Percentiles rank a stretch among this genome's conserved stretches.
phyloP scores from a whole-genome alignment of 768 basidiomycete species.

The Porphyrellus cyaneotinctus region DNA sequence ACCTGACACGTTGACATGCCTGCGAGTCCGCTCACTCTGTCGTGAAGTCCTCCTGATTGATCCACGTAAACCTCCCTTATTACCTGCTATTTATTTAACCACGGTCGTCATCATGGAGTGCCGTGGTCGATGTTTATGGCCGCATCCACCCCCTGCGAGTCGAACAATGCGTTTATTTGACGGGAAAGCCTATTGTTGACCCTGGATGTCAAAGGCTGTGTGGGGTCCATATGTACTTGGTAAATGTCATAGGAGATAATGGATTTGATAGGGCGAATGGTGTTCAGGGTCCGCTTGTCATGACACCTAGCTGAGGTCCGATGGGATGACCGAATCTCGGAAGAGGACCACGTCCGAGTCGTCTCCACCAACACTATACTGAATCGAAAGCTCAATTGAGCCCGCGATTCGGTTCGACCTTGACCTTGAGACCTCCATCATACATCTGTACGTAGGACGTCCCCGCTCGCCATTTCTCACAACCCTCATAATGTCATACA shows the following conservation, averaged over 20 bases:
- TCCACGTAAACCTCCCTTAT: slow-evolving; percentile 1
- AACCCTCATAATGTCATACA: slow-evolving; percentile 1
- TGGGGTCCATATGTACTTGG: neutral
- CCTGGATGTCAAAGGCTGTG: slow-evolving; percentile 4
- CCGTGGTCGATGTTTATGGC: neutral
- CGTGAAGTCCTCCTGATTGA: slow-evolving; percentile 1
- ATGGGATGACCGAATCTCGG: neutral
- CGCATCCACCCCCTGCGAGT: neutral
- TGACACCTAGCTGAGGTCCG: slow-evolving; percentile 7
- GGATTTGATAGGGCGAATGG: slow-evolving; percentile 1
- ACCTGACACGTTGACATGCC: slow-evolving; percentile 1
- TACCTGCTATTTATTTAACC: slow-evolving; percentile 7
- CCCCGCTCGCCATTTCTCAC: slow-evolving; percentile 7
- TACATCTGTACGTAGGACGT: slow-evolving; percentile 12
- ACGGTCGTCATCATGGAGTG: neutral
- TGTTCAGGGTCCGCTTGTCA: slow-evolving; percentile 22
- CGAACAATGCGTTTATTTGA: neutral
- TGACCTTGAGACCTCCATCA: slow-evolving; percentile 1
- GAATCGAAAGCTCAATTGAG: slow-evolving; percentile 25
- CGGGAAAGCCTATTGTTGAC: neutral
- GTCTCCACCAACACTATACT: too few relatives aligned
- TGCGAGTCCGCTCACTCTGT: slow-evolving; percentile 11
- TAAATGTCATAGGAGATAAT: neutral
- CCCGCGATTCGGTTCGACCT: neutral
- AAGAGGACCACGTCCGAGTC: neutral